These are phyloP conservation scores for Quercus dentata DNA, from an alignment of 306 rosid species.

Conservation along the genomic window DNA sequence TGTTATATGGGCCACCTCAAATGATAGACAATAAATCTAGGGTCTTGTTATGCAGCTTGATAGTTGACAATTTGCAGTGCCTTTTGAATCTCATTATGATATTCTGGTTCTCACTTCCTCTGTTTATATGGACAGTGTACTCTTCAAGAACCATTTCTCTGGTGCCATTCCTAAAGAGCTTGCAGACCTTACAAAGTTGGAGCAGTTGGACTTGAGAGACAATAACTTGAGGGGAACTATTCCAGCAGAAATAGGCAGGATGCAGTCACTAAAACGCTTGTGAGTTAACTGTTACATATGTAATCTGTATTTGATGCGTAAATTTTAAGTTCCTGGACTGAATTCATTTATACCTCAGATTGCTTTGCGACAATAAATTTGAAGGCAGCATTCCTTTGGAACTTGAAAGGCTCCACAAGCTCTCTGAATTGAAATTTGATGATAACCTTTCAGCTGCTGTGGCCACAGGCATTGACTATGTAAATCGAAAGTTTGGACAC, in stretches of 20 bases:
- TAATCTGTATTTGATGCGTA: neutral
- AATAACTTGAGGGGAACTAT: conserved; percentile 64
- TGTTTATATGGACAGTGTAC: conserved; percentile 50
- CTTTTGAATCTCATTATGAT: conserved; percentile 3
- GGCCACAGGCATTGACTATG: conserved; percentile 32
- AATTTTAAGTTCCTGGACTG: conserved; percentile 19
- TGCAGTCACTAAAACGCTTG: conserved; percentile 59
- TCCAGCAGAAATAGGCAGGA: conserved; percentile 57
- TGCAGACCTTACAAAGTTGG: conserved; percentile 55
- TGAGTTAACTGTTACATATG: conserved; percentile 43
- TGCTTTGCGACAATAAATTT: conserved; percentile 58
- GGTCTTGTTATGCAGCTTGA: neutral
- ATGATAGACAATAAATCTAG: neutral
- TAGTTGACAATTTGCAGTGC: neutral
- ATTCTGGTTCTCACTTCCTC: conserved; percentile 8
- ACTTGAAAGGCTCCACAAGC: conserved; percentile 36
- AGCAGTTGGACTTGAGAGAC: conserved; percentile 80
- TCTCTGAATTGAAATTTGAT: conserved; percentile 38
- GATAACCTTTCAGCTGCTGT: conserved; percentile 37
- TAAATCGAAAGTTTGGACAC: conserved; percentile 67
- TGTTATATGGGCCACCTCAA: neutral
- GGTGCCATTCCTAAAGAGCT: conserved; percentile 82
- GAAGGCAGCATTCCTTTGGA: conserved; percentile 50
- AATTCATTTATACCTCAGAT: conserved; percentile 37
- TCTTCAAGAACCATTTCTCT: conserved; percentile 61